Percentiles rank a stretch among this genome's conserved stretches.
phyloP scores from a whole-genome alignment of 176 grass and related monocot species.

The Aechmea fasciata region DNA sequence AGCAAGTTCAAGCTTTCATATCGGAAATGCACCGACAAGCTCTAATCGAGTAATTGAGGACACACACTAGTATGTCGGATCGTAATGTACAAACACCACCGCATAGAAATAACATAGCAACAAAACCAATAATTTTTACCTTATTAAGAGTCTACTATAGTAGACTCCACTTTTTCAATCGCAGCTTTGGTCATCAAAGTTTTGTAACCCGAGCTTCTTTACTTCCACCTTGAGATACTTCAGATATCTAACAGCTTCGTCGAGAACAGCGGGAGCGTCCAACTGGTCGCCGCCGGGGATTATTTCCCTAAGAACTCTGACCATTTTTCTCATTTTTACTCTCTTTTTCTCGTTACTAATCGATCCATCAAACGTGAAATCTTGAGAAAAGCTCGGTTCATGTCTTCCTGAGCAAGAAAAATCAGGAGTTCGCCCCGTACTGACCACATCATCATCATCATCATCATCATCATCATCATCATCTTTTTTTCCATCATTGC shows the following conservation, averaged over 20 bases:
- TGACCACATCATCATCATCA: conserved; percentile 41
- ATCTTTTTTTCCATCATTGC: conserved; percentile 27
- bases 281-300: conserved; percentile 57
- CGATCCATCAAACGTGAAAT: conserved; percentile 11
- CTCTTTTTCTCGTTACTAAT: conserved; percentile 22
- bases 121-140: conserved; percentile 15
- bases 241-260: conserved; percentile 66
- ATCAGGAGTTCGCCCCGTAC: conserved; percentile 54
- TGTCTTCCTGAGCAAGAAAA: conserved; percentile 26
- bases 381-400: conserved; percentile 3
- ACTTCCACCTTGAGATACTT: conserved; percentile 67
- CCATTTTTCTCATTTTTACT: conserved; percentile 37
- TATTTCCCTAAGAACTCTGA: conserved; percentile 46
- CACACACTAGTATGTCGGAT: not conserved
- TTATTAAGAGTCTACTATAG: conserved; percentile 11
- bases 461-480: conserved; percentile 9
- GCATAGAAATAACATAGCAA: conserved; percentile 2
- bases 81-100: no score
- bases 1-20: not conserved
- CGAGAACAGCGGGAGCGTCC: conserved; percentile 47
- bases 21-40: not conserved
- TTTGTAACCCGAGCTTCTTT: conserved; percentile 45
- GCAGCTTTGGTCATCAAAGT: conserved; percentile 21
- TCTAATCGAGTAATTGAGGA: not conserved
- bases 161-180: conserved; percentile 2